Conservation (phyloP, 768 basidiomycete genomes). For the Kwoniella sp. region DNA sequence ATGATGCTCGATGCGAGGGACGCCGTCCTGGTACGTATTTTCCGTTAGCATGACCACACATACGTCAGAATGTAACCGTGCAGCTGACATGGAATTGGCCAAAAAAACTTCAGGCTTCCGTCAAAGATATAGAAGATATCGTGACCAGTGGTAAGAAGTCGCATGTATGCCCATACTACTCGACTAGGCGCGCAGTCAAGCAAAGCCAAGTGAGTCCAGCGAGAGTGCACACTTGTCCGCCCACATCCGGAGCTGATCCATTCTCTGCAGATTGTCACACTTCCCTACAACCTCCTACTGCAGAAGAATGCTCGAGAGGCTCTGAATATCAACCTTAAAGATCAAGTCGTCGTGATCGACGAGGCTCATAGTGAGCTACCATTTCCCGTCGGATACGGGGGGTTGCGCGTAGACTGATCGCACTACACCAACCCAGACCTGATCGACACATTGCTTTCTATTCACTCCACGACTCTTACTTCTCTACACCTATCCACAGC, state of each 20-base stretch:
- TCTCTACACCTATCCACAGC: conserved; percentile 65
- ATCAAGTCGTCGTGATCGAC: conserved; percentile 87
- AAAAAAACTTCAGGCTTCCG: conserved; percentile 64
- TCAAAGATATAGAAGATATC: conserved; percentile 93
- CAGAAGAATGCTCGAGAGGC: conserved; percentile 81
- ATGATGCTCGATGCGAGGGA: conserved; percentile 81
- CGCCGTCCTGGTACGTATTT: conserved; percentile 73
- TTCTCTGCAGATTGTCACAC: conserved; percentile 69
- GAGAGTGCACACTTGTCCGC: too few species aligned
- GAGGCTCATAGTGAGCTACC: conserved; percentile 85
- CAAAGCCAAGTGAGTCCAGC: conserved; percentile 73
- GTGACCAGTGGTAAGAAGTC: conserved; percentile 69
- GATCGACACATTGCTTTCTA: conserved; percentile 82
- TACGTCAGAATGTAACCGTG: not conserved
- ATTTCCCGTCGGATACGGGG: too few species aligned
- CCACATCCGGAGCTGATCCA: not conserved
- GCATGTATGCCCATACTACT: conserved; percentile 89
- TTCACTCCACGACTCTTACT: conserved; percentile 73
- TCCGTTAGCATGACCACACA: too few species aligned
- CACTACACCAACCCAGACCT: conserved; percentile 63
- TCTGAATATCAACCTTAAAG: conserved; percentile 77
- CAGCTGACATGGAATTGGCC: conserved; percentile 1
- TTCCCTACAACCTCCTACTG: conserved; percentile 91
- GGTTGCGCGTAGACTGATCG: not conserved
- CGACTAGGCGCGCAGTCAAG: conserved; percentile 79